These are phyloP conservation scores for Trichothecium sympodiale DNA, from an alignment of 2,329 filamentous ascomycete species.

Conservation along the genomic window DNA sequence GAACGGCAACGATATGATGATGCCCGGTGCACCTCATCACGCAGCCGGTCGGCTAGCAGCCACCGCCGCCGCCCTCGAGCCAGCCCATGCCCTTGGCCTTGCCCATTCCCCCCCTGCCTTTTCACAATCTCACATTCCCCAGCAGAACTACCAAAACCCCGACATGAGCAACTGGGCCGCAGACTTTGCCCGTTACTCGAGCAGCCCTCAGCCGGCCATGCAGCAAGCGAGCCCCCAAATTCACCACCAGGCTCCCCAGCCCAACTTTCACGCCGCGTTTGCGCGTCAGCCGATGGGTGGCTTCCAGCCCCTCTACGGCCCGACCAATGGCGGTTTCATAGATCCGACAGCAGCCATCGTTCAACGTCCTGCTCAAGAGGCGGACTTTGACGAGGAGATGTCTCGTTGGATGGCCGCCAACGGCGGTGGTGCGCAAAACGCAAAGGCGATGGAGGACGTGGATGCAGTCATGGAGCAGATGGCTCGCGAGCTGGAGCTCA, in stretches of 20 bases:
- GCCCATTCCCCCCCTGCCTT: no score
- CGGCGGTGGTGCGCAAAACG: conserved; percentile 11
- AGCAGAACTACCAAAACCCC: conserved; percentile 13
- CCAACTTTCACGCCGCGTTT: conserved; percentile 20
- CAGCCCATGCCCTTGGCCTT: conserved; percentile 13
- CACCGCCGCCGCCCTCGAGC: conserved; percentile 21
- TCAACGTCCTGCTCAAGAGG: conserved; percentile 12
- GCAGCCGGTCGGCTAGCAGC: conserved; percentile 21
- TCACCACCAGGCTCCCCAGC: conserved; percentile 11
- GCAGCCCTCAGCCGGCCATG: conserved; percentile 7
- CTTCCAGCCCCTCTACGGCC: conserved; percentile 18
- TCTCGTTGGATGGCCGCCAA: conserved; percentile 28
- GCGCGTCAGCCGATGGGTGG: conserved; percentile 13
- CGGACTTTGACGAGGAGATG: conserved; percentile 30
- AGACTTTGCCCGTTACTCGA: conserved; percentile 23
- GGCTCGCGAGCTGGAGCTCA: conserved; percentile 27
- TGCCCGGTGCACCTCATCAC: conserved; percentile 19
- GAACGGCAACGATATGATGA: conserved; percentile 13
- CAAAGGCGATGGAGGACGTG: conserved; percentile 24
- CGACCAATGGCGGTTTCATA: conserved; percentile 14
- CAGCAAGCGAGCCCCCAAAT: no score
- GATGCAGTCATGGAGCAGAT: conserved; percentile 32
- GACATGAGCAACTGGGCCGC: conserved; percentile 22
- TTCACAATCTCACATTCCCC: conserved; percentile 10
- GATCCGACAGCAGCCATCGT: conserved; percentile 10